Percentiles rank a stretch among this genome's conserved stretches.
Evolutionary conservation across 164 flowering plant species (phyloP).

Genomic region (Vitis amurensis): DNA sequence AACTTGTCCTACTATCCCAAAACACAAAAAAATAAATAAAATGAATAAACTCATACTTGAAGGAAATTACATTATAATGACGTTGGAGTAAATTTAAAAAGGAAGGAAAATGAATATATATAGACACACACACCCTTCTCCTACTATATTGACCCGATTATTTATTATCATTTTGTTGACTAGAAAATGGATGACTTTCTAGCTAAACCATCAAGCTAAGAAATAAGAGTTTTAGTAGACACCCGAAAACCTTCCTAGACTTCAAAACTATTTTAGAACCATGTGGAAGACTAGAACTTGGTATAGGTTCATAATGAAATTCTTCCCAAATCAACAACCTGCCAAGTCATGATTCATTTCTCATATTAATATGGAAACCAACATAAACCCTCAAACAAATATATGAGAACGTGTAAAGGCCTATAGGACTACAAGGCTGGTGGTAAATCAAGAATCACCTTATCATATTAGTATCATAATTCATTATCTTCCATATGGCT

Average conservation of each 20-base stretch:
- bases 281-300: conserved; percentile 15
- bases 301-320: conserved; percentile 47
- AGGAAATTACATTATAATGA: not conserved
- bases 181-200: conserved; percentile 39
- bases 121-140: conserved; percentile 66
- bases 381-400: not conserved
- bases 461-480: too few relatives aligned
- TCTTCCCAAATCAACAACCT: conserved; percentile 93
- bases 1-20: conserved; percentile 70
- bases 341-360: conserved; percentile 13
- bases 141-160: conserved; percentile 60
- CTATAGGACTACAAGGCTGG: not conserved
- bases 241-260: conserved; percentile 39
- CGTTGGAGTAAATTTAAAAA: not conserved
- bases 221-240: conserved; percentile 19
- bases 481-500: too few relatives aligned
- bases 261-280: conserved; percentile 34
- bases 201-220: conserved; percentile 28
- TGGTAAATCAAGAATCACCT: too few relatives aligned
- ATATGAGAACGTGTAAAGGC: not conserved
- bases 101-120: not conserved
- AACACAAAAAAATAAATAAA: not conserved
- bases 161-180: conserved; percentile 66
- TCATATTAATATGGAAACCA: conserved; percentile 4
- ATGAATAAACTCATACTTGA: not conserved